Percentiles rank a stretch among this genome's conserved stretches.
These are phyloP conservation scores for Acer yangbiense DNA, from an alignment of 345 rosid species.

Conservation along the genomic window DNA sequence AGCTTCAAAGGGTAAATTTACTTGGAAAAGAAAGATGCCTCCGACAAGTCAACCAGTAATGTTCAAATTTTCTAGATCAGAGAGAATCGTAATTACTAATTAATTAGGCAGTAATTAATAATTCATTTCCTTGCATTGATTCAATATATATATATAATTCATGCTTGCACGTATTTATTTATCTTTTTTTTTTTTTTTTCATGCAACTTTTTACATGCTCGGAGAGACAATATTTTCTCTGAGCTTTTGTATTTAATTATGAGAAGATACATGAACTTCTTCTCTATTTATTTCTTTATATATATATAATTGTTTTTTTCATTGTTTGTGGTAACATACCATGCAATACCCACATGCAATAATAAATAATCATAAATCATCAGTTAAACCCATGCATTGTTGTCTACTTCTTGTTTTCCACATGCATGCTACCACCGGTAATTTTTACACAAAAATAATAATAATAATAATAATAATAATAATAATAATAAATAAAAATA, in stretches of 20 bases:
- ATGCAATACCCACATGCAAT: neutral
- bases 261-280: neutral
- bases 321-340: no score
- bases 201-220: conserved; percentile 9
- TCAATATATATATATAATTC: neutral
- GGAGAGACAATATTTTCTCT: neutral
- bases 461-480: no score
- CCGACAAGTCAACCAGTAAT: neutral
- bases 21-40: neutral
- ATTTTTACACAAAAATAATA: no score
- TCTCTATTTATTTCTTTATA: no score
- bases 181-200: neutral
- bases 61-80: neutral
- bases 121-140: neutral
- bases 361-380: neutral
- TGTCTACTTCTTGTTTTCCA: neutral
- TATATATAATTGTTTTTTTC: no score
- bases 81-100: neutral
- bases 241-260: neutral
- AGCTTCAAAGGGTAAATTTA: no score
- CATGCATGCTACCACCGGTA: no score
- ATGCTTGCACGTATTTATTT: neutral
- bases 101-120: neutral
- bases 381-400: neutral
- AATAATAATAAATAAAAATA: no score